Conservation (phyloP, 2,329 filamentous ascomycete species). For the Xylariomycetidae sp. region DNA sequence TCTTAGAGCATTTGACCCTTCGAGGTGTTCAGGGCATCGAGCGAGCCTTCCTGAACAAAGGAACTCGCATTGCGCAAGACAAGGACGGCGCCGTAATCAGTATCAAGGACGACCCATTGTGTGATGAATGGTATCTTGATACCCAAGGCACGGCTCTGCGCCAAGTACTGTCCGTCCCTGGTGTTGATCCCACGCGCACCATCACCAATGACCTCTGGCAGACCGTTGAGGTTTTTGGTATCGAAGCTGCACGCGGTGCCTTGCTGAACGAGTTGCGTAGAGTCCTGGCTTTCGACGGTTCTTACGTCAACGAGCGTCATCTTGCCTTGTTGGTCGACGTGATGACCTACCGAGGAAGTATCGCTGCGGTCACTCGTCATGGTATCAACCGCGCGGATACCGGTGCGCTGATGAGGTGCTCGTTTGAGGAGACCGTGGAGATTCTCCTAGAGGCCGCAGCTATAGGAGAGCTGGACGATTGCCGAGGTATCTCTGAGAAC, state of each 20-base stretch:
- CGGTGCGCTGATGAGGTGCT: slow-evolving; percentile 97
- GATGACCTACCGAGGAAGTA: slow-evolving; percentile 91
- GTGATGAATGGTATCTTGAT: slow-evolving; percentile 93
- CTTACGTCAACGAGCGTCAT: slow-evolving; percentile 98
- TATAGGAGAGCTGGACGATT: slow-evolving; percentile 93
- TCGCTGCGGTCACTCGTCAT: slow-evolving; percentile 95
- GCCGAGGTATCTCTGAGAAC: slow-evolving; percentile 96
- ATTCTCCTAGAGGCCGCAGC: slow-evolving; percentile 95
- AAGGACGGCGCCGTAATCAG: slow-evolving; percentile 70
- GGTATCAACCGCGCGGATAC: slow-evolving; percentile 98
- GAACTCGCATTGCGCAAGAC: slow-evolving; percentile 61
- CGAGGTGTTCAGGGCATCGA: slow-evolving; percentile 87
- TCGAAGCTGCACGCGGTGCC: slow-evolving; percentile 85
- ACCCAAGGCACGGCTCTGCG: slow-evolving; percentile 86
- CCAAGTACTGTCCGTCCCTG: slow-evolving; percentile 78
- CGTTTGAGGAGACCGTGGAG: slow-evolving; percentile 98
- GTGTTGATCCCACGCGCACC: slow-evolving; percentile 80
- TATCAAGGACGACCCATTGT: slow-evolving; percentile 67
- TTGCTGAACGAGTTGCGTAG: slow-evolving; percentile 84
- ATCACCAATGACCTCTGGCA: slow-evolving; percentile 97
- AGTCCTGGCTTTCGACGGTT: slow-evolving; percentile 96
- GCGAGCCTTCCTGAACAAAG: slow-evolving; percentile 87
- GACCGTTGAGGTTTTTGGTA: slow-evolving; percentile 90
- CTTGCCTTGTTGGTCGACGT: slow-evolving; percentile 92
- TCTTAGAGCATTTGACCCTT: slow-evolving; percentile 85